These are phyloP conservation scores for Fallopia convolvulus DNA, from an alignment of 148 eudicot genomes.

Conservation along the genomic window DNA sequence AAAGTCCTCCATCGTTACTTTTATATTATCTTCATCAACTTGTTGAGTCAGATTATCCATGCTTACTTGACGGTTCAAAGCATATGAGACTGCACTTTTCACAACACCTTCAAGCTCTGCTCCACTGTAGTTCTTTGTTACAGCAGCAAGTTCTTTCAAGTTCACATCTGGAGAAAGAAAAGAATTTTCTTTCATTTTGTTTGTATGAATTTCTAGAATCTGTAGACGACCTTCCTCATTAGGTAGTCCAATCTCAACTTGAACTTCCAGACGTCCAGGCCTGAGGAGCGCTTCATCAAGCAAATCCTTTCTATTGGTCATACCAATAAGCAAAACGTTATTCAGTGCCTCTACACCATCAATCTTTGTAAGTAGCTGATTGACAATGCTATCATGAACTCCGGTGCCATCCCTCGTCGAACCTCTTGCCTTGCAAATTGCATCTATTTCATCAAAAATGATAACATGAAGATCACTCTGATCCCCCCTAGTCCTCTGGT, in stretches of 20 bases:
- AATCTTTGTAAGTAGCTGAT: conserved; percentile 97
- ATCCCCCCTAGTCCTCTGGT: conserved; percentile 88
- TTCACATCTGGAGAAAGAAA: conserved; percentile 84
- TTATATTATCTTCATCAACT: conserved; percentile 91
- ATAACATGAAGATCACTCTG: conserved; percentile 97
- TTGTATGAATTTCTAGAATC: conserved; percentile 95
- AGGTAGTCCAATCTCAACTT: conserved; percentile 98
- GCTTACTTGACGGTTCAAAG: conserved; percentile 79
- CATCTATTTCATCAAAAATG: conserved; percentile 99
- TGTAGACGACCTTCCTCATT: conserved; percentile 94
- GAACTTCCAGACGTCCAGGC: conserved; percentile 99
- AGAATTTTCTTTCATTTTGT: conserved; percentile 95
- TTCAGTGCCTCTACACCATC: conserved; percentile 98
- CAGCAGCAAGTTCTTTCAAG: conserved; percentile 83
- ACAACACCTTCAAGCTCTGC: conserved; percentile 99
- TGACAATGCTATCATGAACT: conserved; percentile 96
- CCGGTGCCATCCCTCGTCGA: conserved; percentile 99
- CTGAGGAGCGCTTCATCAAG: conserved; percentile 99
- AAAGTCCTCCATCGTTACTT: conserved; percentile 95
- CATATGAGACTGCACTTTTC: conserved; percentile 96
- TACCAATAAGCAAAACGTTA: conserved; percentile 94
- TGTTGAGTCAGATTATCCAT: conserved; percentile 92
- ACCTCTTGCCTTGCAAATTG: conserved; percentile 99
- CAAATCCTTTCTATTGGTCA: conserved; percentile 98
- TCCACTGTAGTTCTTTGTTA: conserved; percentile 96